A percentile compares a stretch with the other conserved stretches of the same genome.
Evolutionary conservation across 2,329 filamentous ascomycete genomes (phyloP).

Genomic region (Epichloe coenophiala): DNA sequence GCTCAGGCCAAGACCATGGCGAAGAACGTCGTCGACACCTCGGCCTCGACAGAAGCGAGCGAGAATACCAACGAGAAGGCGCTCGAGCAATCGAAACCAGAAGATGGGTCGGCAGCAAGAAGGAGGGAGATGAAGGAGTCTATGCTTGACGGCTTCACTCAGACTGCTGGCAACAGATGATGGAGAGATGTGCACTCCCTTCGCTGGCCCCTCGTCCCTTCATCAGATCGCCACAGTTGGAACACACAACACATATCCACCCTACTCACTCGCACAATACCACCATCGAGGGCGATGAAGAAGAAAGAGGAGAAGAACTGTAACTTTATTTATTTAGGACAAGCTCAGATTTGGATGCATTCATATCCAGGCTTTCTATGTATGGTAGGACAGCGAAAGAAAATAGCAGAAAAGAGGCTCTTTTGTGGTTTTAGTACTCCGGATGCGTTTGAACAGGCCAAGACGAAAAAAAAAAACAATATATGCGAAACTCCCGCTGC

Average conservation of each 20-base stretch:
- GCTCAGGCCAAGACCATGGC: conserved; percentile 59
- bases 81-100: conserved; percentile 7
- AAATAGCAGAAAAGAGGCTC: too few relatives aligned
- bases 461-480: too few relatives aligned
- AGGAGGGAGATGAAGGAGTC: conserved; percentile 23
- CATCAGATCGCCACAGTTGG: too few relatives aligned
- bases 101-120: conserved; percentile 6
- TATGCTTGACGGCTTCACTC: conserved; percentile 27
- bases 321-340: too few relatives aligned
- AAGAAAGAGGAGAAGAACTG: too few relatives aligned
- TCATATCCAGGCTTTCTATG: too few relatives aligned
- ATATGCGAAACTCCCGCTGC: too few relatives aligned
- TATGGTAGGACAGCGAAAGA: too few relatives aligned
- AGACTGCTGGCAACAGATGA: conserved; percentile 20
- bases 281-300: background rate
- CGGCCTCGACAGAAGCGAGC: conserved; percentile 9
- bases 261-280: background rate
- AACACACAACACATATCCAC: background rate
- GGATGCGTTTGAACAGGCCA: too few relatives aligned
- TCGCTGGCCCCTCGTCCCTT: too few relatives aligned
- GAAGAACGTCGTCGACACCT: conserved; percentile 29
- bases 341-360: too few relatives aligned
- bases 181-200: background rate
- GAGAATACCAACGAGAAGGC: conserved; percentile 7
- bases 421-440: too few relatives aligned